A percentile compares a stretch with the other conserved stretches of the same genome.
phyloP scores from a whole-genome alignment of 352 stramenopile species.

The Stramenopiles sp. region DNA sequence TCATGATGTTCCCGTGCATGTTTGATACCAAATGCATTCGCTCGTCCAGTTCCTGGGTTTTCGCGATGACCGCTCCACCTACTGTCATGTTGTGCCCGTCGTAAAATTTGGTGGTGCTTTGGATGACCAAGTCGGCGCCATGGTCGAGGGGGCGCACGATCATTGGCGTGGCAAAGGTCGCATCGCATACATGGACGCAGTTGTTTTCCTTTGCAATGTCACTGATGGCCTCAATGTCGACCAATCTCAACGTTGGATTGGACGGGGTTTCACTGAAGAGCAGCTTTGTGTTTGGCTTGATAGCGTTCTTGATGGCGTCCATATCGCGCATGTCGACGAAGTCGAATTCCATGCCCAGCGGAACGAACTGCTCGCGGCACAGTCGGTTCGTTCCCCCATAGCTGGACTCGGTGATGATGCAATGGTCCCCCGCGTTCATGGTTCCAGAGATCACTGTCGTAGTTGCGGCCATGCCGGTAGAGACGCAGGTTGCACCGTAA shows the following conservation, averaged over 20 bases:
- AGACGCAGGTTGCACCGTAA: constrained; percentile 61
- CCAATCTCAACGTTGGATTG: constrained; percentile 83
- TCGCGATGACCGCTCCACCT: constrained; percentile 67
- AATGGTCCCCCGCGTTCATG: constrained; percentile 60
- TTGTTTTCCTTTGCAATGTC: constrained; percentile 49
- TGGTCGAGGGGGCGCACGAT: constrained; percentile 74
- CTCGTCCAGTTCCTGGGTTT: constrained; percentile 30
- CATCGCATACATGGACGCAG: constrained; percentile 38
- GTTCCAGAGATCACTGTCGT: constrained; percentile 60
- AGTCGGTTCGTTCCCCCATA: constrained; percentile 87
- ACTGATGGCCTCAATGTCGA: constrained; percentile 62
- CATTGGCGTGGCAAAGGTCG: constrained; percentile 72
- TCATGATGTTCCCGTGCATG: constrained; percentile 43
- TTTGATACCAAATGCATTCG: constrained; percentile 38
- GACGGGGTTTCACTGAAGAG: constrained; percentile 91
- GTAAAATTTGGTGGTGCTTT: constrained; percentile 89
- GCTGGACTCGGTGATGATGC: constrained; percentile 76
- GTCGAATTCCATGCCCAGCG: constrained; percentile 25
- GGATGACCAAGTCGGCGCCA: constrained; percentile 83
- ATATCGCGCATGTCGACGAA: constrained; percentile 33
- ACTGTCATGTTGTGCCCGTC: constrained; percentile 88
- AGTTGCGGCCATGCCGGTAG: constrained; percentile 83
- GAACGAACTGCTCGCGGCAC: constrained; percentile 25
- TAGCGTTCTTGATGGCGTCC: constrained; percentile 17
- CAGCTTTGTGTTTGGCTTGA: constrained; percentile 51